Percentiles rank a stretch among this genome's conserved stretches.
phyloP scores from a whole-genome alignment of 208 protist species.

The Trypanosoma scelopori region DNA sequence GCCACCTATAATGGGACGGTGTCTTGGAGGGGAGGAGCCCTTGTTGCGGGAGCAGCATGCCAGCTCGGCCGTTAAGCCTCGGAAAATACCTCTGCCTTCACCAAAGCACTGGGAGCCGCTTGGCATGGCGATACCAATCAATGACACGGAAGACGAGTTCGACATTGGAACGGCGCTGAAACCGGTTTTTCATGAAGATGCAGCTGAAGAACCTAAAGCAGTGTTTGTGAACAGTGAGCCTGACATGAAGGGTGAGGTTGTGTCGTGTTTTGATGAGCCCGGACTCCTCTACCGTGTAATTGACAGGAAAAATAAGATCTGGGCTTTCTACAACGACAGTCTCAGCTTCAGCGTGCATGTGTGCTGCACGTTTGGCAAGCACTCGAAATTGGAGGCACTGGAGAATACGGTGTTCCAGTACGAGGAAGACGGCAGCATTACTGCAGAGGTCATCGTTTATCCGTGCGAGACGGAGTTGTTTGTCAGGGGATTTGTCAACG shows the following conservation, averaged over 20 bases:
- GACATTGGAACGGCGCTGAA: conserved; percentile 54
- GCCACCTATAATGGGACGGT: too few relatives aligned
- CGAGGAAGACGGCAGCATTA: conserved; percentile 48
- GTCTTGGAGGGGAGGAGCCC: background rate
- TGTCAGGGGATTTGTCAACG: conserved; percentile 81
- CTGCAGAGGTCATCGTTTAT: conserved; percentile 69
- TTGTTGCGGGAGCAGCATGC: conserved; percentile 13
- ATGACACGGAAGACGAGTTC: conserved; percentile 80
- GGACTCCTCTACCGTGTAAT: conserved; percentile 85
- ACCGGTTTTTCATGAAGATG: conserved; percentile 42
- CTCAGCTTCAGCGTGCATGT: conserved; percentile 74
- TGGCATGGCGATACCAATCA: conserved; percentile 35
- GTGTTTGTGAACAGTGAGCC: conserved; percentile 74
- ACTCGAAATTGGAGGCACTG: conserved; percentile 75
- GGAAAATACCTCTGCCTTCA: conserved; percentile 33
- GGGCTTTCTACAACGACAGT: conserved; percentile 91
- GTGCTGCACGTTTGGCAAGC: conserved; percentile 67
- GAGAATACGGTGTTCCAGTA: conserved; percentile 53
- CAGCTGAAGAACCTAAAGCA: conserved; percentile 24
- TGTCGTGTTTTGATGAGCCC: conserved; percentile 82
- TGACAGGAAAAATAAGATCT: conserved; percentile 64
- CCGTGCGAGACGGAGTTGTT: conserved; percentile 79
- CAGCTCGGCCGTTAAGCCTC: conserved; percentile 53
- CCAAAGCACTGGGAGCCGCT: conserved; percentile 49
- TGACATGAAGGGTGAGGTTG: conserved; percentile 58